A percentile compares a stretch with the other conserved stretches of the same genome.
Evolutionary conservation across 495 filamentous ascomycete genomes (phyloP).

Genomic region (Pseudevernia furfuracea): DNA sequence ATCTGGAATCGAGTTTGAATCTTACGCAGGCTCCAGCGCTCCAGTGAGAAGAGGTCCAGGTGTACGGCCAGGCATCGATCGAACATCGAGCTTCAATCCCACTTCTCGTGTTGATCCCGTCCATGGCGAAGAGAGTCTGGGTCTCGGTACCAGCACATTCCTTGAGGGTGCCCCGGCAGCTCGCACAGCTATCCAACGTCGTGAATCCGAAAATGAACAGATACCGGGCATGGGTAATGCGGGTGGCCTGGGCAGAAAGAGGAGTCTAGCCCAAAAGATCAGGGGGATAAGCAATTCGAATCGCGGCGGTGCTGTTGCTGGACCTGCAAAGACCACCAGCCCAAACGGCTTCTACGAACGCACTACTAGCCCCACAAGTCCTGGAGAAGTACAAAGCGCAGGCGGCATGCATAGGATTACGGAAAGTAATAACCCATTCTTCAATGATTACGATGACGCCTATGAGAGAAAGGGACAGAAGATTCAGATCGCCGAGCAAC

Average conservation of each 20-base stretch:
- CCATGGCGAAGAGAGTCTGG: conserved; percentile 74
- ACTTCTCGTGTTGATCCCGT: conserved; percentile 56
- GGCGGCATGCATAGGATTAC: conserved; percentile 34
- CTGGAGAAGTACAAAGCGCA: conserved; percentile 30
- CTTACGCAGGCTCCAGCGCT: conserved; percentile 23
- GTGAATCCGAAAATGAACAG: conserved; percentile 55
- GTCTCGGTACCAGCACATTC: conserved; percentile 91
- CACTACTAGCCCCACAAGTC: conserved; percentile 22
- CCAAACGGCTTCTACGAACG: conserved; percentile 34
- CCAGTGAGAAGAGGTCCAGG: conserved; percentile 33
- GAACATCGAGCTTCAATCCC: conserved; percentile 47
- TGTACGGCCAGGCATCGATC: conserved; percentile 31
- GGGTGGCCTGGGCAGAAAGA: conserved; percentile 77
- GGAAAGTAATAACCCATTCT: conserved; percentile 67
- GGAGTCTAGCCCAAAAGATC: conserved; percentile 83
- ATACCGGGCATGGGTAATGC: conserved; percentile 34
- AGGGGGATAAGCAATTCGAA: conserved; percentile 55
- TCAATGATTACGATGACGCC: conserved; percentile 69
- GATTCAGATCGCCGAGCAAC: conserved; percentile 50
- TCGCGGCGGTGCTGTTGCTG: conserved; percentile 39
- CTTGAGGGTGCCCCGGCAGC: conserved; percentile 90
- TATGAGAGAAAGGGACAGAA: conserved; percentile 61
- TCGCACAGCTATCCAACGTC: conserved; percentile 69
- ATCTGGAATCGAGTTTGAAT: conserved; percentile 27
- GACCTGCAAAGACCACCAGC: conserved; percentile 45